Evolutionary conservation across 306 rosid genomes (phyloP).

Genomic region (Citrullus colocynthis): DNA sequence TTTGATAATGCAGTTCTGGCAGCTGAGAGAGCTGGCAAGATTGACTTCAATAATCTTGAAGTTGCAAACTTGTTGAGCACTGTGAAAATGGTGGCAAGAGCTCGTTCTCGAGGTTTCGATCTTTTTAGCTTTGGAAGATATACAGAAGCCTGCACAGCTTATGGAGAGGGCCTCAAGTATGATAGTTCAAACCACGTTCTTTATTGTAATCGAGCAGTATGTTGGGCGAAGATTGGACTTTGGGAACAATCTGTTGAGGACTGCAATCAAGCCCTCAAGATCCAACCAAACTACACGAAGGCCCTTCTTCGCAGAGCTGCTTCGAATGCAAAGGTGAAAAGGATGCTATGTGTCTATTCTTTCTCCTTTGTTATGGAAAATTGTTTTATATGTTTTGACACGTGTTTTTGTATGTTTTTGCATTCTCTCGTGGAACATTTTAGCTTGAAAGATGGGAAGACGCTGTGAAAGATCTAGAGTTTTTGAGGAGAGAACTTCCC

Average conservation of each 20-base stretch:
- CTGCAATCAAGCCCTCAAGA: slow-evolving; percentile 69
- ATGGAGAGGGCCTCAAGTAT: slow-evolving; percentile 82
- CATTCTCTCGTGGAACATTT: slow-evolving; percentile 3
- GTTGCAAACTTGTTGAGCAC: slow-evolving; percentile 37
- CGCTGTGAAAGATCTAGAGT: slow-evolving; percentile 67
- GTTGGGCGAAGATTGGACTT: slow-evolving; percentile 80
- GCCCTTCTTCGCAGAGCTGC: slow-evolving; percentile 78
- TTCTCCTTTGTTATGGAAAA: neutral
- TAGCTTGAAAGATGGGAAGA: slow-evolving; percentile 89
- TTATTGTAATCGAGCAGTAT: slow-evolving; percentile 80
- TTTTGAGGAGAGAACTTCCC: slow-evolving; percentile 59
- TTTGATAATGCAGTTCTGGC: slow-evolving; percentile 64
- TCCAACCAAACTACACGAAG: slow-evolving; percentile 70
- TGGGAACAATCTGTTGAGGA: slow-evolving; percentile 89
- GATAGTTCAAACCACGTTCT: slow-evolving; percentile 56
- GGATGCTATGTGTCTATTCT: neutral
- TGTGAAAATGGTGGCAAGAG: slow-evolving; percentile 61
- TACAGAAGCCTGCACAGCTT: slow-evolving; percentile 74
- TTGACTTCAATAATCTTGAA: slow-evolving; percentile 44
- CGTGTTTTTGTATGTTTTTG: slow-evolving; percentile 7
- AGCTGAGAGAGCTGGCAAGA: slow-evolving; percentile 52
- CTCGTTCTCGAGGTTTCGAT: slow-evolving; percentile 69
- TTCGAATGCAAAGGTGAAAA: slow-evolving; percentile 63
- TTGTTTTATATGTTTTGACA: slow-evolving; percentile 2
- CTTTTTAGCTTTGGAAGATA: slow-evolving; percentile 63